Conservation (phyloP, 176 grass and related monocot genomes). For the Saccharum officinarum region DNA sequence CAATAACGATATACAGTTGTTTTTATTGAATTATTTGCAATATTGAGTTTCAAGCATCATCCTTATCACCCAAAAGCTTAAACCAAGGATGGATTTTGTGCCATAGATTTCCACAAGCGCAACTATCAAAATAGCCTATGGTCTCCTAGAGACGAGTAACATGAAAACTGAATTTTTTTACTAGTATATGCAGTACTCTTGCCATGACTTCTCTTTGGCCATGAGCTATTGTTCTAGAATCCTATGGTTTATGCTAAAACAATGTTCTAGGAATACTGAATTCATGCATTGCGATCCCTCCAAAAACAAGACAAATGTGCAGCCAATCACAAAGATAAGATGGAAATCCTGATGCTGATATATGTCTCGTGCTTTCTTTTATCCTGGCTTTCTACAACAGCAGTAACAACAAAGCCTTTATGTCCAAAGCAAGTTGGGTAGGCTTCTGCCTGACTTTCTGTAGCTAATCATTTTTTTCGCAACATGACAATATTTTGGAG, state of each 20-base stretch:
- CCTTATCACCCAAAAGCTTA: background rate
- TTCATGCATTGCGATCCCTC: background rate
- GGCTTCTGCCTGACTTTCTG: background rate
- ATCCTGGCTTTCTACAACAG: background rate
- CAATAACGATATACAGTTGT: background rate
- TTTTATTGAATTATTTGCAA: background rate
- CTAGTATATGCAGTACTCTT: background rate
- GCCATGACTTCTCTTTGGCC: background rate
- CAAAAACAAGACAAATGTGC: background rate
- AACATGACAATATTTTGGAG: slow-evolving; percentile 77
- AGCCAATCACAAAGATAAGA: slow-evolving; percentile 27
- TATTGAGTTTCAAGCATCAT: background rate
- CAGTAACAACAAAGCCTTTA: background rate
- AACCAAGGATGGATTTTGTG: background rate
- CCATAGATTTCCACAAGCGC: background rate
- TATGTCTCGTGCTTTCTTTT: background rate
- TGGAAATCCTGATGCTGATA: background rate
- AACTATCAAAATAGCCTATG: background rate
- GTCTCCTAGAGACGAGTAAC: background rate
- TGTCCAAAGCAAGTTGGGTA: background rate
- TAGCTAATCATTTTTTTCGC: slow-evolving; percentile 38
- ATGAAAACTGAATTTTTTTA: slow-evolving; percentile 4
- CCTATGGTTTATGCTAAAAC: background rate
- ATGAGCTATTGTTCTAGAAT: background rate
- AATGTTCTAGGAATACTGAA: background rate